Percentiles rank a stretch among this genome's conserved stretches.
phyloP scores from a whole-genome alignment of 75 land plant genomes.

The Chamaecyparis obtusa region DNA sequence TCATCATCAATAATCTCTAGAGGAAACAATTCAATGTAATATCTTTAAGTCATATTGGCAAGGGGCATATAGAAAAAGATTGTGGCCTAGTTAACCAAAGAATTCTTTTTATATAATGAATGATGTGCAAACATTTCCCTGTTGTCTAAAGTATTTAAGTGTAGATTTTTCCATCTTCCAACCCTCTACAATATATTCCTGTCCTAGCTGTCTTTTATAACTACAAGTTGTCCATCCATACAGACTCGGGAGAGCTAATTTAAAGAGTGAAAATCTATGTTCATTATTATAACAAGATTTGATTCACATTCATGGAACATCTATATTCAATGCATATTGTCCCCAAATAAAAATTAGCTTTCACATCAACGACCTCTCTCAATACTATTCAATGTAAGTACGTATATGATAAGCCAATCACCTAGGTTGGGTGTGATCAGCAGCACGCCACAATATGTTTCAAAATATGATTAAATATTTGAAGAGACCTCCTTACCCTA shows the following conservation, averaged over 20 bases:
- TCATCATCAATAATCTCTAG: not conserved
- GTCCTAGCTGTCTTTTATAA: not conserved
- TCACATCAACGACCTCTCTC: not conserved
- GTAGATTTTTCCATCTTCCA: not conserved
- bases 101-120: not conserved
- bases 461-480: not conserved
- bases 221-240: not conserved
- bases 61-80: not conserved
- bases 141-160: not conserved
- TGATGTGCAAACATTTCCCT: not conserved
- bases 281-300: not conserved
- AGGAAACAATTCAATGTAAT: not conserved
- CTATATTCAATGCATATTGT: not conserved
- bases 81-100: no score
- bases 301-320: not conserved
- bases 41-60: not conserved
- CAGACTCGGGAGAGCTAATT: not conserved
- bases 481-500: not conserved
- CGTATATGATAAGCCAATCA: not conserved
- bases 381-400: not conserved
- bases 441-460: not conserved
- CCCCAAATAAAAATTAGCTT: not conserved
- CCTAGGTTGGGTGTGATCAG: not conserved
- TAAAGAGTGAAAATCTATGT: not conserved
- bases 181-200: not conserved